Conservation (phyloP, 164 flowering plant genomes). For the Santalum album region DNA sequence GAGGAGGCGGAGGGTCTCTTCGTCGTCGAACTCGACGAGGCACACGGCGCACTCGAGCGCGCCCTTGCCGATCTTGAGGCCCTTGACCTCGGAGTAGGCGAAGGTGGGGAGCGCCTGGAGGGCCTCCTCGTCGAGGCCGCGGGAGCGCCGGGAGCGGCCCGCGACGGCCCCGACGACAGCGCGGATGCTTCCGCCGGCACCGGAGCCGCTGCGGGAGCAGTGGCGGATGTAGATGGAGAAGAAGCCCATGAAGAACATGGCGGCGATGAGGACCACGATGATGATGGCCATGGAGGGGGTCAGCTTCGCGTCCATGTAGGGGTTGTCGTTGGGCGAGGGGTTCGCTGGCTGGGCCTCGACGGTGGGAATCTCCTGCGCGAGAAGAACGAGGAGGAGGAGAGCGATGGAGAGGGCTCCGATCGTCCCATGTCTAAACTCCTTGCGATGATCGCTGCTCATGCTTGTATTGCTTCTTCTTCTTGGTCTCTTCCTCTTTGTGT, state of each 20-base stretch:
- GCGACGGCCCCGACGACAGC: constrained; percentile 4
- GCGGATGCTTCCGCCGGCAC: constrained; percentile 5
- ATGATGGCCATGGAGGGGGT: constrained; percentile 24
- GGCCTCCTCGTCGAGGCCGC: constrained; percentile 22
- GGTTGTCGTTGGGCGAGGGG: background rate
- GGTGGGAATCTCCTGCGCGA: background rate
- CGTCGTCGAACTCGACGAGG: constrained; percentile 32
- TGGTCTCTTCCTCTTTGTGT: background rate
- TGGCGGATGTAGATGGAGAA: constrained; percentile 28
- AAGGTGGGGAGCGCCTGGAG: constrained; percentile 30
- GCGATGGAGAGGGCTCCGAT: background rate
- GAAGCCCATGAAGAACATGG: constrained; percentile 28
- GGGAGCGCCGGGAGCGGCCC: constrained; percentile 5
- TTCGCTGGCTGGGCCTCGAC: background rate
- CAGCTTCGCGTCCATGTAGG: constrained; percentile 10
- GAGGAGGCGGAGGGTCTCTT: constrained; percentile 26
- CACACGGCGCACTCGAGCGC: constrained; percentile 37
- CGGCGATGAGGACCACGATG: constrained; percentile 19
- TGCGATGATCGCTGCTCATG: no score
- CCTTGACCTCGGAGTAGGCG: constrained; percentile 24
- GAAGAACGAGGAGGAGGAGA: background rate
- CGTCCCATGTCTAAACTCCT: background rate
- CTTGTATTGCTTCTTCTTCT: no score
- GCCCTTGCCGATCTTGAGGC: constrained; percentile 21
- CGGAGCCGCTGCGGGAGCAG: constrained; percentile 5